Conservation (phyloP, 75 land plant species). For the Ceratopteris richardii region DNA sequence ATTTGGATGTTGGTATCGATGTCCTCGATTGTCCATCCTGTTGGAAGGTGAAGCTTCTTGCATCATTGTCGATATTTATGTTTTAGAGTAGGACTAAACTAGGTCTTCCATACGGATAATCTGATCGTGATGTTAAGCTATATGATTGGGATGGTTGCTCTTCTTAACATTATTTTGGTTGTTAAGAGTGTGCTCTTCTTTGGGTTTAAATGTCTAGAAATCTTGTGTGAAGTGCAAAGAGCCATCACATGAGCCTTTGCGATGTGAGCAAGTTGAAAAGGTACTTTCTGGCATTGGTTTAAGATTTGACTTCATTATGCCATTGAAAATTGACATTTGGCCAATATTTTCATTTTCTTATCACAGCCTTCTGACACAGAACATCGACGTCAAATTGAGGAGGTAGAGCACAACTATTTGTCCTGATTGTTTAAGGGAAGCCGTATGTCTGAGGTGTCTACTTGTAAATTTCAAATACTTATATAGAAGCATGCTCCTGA, state of each 20-base stretch:
- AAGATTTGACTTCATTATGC: background rate
- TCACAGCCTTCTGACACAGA: constrained; percentile 23
- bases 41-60: constrained; percentile 10
- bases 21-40: constrained; percentile 25
- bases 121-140: no score
- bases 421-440: no score
- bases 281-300: constrained; percentile 5
- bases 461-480: no score
- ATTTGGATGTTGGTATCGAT: constrained; percentile 21
- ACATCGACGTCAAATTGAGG: constrained; percentile 22
- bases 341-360: background rate
- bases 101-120: no score
- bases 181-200: no score
- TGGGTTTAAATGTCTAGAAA: constrained; percentile 17
- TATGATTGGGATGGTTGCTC: no score
- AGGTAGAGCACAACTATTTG: constrained; percentile 9
- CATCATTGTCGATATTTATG: no score
- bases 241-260: constrained; percentile 21
- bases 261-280: constrained; percentile 28
- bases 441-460: no score
- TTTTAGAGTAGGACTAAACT: no score
- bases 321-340: background rate
- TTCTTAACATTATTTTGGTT: no score
- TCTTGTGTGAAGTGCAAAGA: constrained; percentile 26
- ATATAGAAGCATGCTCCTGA: no score